Percentiles rank a stretch among this genome's conserved stretches.
Conservation (phyloP, 352 stramenopile genomes). For the Phytopythium kandeliae region DNA sequence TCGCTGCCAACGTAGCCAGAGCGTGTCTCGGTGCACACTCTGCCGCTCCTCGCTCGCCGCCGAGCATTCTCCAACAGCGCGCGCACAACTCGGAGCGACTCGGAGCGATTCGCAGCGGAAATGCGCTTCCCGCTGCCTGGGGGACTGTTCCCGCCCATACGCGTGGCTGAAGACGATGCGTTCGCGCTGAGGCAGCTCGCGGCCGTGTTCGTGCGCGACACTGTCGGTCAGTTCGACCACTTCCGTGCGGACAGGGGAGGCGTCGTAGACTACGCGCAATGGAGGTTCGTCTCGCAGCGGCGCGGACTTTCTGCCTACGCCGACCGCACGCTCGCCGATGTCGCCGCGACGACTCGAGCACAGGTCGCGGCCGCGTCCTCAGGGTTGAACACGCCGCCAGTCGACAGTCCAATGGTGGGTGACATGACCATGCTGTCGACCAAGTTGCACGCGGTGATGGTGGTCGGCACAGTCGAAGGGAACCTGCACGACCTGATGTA, state of each 20-base stretch:
- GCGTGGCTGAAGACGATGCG: not conserved
- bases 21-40: no score
- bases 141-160: constrained; percentile 1
- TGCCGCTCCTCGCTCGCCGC: no score
- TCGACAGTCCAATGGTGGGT: constrained; percentile 12
- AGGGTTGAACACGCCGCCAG: not conserved
- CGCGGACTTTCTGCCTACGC: constrained; percentile 1
- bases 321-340: not conserved
- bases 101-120: not conserved
- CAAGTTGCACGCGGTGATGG: constrained; percentile 16
- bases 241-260: not conserved
- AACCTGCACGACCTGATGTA: constrained; percentile 32
- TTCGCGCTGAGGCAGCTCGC: constrained; percentile 1
- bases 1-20: no score
- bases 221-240: constrained; percentile 2
- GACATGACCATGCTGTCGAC: constrained; percentile 17
- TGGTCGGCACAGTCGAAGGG: constrained; percentile 18
- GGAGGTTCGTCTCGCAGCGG: constrained; percentile 3
- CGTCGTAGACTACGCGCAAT: constrained; percentile 1
- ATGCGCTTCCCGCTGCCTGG: constrained; percentile 7
- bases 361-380: not conserved
- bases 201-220: constrained; percentile 2
- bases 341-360: not conserved
- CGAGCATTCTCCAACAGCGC: no score
- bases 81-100: no score